These are phyloP conservation scores for Aspergillus cavernicola DNA, from an alignment of 495 filamentous ascomycete genomes.

Conservation along the genomic window DNA sequence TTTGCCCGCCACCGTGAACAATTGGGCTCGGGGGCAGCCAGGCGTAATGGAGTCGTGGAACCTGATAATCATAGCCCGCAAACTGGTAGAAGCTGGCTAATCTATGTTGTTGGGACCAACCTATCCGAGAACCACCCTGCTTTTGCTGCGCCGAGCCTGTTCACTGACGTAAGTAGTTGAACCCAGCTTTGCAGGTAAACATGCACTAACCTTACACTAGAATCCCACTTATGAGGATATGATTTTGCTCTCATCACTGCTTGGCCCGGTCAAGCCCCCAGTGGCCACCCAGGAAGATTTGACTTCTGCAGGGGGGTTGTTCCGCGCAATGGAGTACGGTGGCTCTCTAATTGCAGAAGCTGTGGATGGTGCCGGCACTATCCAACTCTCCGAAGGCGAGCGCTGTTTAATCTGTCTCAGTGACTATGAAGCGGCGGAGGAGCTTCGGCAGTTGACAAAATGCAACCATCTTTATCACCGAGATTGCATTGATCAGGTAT, in stretches of 20 bases:
- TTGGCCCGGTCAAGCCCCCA: slow-evolving; percentile 72
- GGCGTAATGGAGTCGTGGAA: slow-evolving; percentile 65
- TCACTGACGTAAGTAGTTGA: slow-evolving; percentile 58
- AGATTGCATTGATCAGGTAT: slow-evolving; percentile 74
- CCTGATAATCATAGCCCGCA: slow-evolving; percentile 52
- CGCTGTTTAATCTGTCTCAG: slow-evolving; percentile 69
- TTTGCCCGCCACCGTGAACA: slow-evolving; percentile 53
- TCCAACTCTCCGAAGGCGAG: slow-evolving; percentile 54
- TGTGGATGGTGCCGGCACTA: slow-evolving; percentile 42
- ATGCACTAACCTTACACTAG: slow-evolving; percentile 24
- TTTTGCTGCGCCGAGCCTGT: slow-evolving; percentile 70
- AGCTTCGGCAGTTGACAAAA: slow-evolving; percentile 58
- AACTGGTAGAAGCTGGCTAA: slow-evolving; percentile 66
- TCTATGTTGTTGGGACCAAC: slow-evolving; percentile 75
- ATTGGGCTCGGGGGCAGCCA: slow-evolving; percentile 57
- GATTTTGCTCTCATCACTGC: slow-evolving; percentile 66
- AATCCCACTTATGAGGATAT: slow-evolving; percentile 79
- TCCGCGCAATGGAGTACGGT: slow-evolving; percentile 44
- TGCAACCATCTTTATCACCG: slow-evolving; percentile 70
- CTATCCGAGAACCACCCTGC: slow-evolving; percentile 75
- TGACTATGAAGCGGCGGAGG: slow-evolving; percentile 64
- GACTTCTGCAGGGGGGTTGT: slow-evolving; percentile 59
- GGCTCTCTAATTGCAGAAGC: slow-evolving; percentile 50
- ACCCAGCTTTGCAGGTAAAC: neutral
- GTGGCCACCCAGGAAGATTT: slow-evolving; percentile 67